These are phyloP conservation scores for Pseudohalonectria lignicola DNA, from an alignment of 2,329 filamentous ascomycete genomes.

Conservation along the genomic window DNA sequence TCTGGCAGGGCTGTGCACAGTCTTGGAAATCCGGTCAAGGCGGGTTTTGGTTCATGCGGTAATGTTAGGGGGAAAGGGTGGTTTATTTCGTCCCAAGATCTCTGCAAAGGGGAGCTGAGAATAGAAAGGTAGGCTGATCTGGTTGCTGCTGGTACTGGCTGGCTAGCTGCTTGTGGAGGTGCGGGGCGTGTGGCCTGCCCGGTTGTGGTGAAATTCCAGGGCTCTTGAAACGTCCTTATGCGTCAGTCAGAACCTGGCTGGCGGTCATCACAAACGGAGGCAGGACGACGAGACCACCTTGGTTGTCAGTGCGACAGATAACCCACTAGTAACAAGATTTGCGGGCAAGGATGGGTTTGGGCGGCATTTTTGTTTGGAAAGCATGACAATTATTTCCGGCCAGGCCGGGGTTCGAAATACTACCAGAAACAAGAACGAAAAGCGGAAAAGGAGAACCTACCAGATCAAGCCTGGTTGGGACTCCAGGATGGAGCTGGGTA, in stretches of 20 bases:
- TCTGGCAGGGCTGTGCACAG: neutral
- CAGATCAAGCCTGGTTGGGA: no score
- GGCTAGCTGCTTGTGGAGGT: no score
- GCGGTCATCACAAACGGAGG: neutral
- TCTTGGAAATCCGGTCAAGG: neutral
- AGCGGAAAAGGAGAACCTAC: no score
- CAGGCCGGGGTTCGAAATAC: neutral
- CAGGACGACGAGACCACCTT: neutral
- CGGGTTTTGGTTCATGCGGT: neutral
- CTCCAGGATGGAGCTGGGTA: no score
- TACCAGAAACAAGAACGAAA: neutral
- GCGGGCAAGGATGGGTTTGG: no score
- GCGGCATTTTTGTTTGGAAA: no score
- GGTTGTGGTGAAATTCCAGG: conserved; percentile 5
- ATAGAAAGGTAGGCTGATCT: no score
- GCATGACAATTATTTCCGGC: neutral
- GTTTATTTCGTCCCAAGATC: neutral
- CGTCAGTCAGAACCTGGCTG: conserved; percentile 4
- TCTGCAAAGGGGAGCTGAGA: neutral
- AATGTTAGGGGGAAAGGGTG: neutral
- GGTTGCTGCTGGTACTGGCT: no score
- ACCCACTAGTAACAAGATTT: no score
- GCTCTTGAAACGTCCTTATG: conserved; percentile 16
- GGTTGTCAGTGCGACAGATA: conserved; percentile 7
- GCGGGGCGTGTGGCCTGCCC: conserved; percentile 3